Base-by-base conservation (phyloP, 2,329 filamentous ascomycete species). In the Hawksworthiomyces lignivorus region DNA sequence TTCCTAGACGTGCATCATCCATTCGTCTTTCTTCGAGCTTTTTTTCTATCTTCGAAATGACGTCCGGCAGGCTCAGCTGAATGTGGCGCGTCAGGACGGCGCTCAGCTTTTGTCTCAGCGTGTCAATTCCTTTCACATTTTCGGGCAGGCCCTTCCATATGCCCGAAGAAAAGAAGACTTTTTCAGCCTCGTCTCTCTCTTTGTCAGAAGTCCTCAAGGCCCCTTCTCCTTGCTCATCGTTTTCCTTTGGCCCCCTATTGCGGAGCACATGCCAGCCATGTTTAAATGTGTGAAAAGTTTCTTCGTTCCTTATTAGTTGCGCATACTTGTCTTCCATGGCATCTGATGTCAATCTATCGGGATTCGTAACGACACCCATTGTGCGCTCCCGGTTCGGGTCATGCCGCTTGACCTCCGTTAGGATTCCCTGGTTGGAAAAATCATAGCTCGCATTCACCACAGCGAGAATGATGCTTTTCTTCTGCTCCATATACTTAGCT, bases 381-480 rank as follows among this genome's bases (percentile, higher is more conserved):
- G 73, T 77, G 4, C 73, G 68, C 1, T 46, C 35, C 2, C 61
- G 48, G 1, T 46, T 32, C 0, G 49, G 46, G 32, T 60, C 57
- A 10, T 54, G 52, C 41, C 54, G 51, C 18, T 69, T 67, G n/a
- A 71, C 64, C 37, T 68, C 51, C 4, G 70, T 63, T 0, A 77
- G 54, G 7, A 84, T 69, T 12, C 66, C 61, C 48, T 84, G 80
- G 30, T 76, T 71, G 4, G 72, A 70, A 45, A 69, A 67, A 41
- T 82, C 73, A 20, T 67, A 67, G 41, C 71, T 73, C 0, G 73
- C 74, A 0, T 69, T 73, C 0, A 80, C 61, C 0, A 79, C 68
- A 4, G 75, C 71, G 1, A 82, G 62, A 3, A 80, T 76, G 41
- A 84, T 76, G 49, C 68, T 80, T 14, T 74, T 60, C 3, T 62